phyloP scores from a whole-genome alignment of 208 protist genomes.

The Leishmania braziliensis region DNA sequence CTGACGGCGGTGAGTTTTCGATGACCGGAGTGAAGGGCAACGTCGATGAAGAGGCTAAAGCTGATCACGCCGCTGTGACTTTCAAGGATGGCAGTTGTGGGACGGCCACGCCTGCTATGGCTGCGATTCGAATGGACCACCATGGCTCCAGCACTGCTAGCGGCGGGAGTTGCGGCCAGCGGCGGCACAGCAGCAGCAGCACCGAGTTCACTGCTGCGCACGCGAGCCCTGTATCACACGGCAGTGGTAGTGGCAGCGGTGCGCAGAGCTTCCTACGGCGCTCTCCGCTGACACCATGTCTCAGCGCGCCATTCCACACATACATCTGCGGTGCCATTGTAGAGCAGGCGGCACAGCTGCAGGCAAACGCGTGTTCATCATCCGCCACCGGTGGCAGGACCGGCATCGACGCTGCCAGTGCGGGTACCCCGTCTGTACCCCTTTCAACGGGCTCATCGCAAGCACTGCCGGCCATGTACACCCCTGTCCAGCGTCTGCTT shows the following conservation, averaged over 20 bases:
- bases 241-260: not conserved
- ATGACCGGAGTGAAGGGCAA: not conserved
- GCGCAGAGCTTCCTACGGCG: constrained; percentile 29
- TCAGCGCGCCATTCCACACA: constrained; percentile 22
- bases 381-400: not conserved
- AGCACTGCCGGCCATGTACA: constrained; percentile 17
- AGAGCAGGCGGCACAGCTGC: constrained; percentile 31
- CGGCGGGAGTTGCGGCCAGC: constrained; percentile 8
- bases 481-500: constrained; percentile 26
- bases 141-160: not conserved
- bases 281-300: constrained; percentile 27
- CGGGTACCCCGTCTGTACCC: constrained; percentile 7
- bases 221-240: constrained; percentile 6
- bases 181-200: constrained; percentile 1
- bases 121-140: not conserved
- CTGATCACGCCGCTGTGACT: not conserved
- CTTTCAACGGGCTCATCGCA: constrained; percentile 14
- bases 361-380: constrained; percentile 9
- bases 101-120: not conserved
- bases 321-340: constrained; percentile 32
- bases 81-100: not conserved
- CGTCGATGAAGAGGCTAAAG: not conserved
- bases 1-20: constrained; percentile 1
- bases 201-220: constrained; percentile 9
- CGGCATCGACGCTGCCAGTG: not conserved